phyloP scores from a whole-genome alignment of 1,139 yeast species.

The Wickerhamiella pararugosa region DNA sequence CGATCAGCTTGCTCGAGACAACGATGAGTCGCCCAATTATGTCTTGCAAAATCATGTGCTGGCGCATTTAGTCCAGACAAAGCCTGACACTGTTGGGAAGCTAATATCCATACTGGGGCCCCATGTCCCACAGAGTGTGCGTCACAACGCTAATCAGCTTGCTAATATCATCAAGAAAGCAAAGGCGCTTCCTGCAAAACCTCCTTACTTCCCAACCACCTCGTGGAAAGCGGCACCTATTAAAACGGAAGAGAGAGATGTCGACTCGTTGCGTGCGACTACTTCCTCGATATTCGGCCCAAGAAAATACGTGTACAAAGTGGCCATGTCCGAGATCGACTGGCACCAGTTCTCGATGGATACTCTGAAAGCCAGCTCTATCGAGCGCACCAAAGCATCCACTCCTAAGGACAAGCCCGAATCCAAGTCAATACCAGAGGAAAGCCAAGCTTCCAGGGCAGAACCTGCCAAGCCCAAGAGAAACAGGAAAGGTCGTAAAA shows the following conservation, averaged over 20 bases:
- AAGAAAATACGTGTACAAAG: neutral
- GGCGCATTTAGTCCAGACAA: slow-evolving; percentile 41
- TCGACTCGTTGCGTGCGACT: too few relatives aligned
- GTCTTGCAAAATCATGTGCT: slow-evolving; percentile 73
- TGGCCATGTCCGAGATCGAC: neutral
- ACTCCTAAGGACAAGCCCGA: neutral
- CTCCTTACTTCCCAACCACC: too few relatives aligned
- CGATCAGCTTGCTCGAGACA: slow-evolving; percentile 52
- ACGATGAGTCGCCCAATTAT: slow-evolving; percentile 75
- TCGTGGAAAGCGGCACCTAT: too few relatives aligned
- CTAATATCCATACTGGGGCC: slow-evolving; percentile 32
- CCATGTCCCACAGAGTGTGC: slow-evolving; percentile 40
- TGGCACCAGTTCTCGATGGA: neutral
- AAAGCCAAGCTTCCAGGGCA: neutral
- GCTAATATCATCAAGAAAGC: slow-evolving; percentile 35
- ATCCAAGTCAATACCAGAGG: neutral
- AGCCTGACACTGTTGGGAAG: slow-evolving; percentile 45
- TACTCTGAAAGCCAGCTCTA: neutral
- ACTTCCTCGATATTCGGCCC: neutral
- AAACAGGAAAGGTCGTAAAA: slow-evolving; percentile 8
- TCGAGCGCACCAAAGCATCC: neutral
- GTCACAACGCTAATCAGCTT: slow-evolving; percentile 41
- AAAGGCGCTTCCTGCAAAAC: neutral
- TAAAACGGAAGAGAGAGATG: too few relatives aligned
- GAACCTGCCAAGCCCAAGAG: neutral